Evolutionary conservation across 495 filamentous ascomycete genomes (phyloP), one percentile per base, ranked within the genome.

Genomic region (Neohortaea acidophila): DNA sequence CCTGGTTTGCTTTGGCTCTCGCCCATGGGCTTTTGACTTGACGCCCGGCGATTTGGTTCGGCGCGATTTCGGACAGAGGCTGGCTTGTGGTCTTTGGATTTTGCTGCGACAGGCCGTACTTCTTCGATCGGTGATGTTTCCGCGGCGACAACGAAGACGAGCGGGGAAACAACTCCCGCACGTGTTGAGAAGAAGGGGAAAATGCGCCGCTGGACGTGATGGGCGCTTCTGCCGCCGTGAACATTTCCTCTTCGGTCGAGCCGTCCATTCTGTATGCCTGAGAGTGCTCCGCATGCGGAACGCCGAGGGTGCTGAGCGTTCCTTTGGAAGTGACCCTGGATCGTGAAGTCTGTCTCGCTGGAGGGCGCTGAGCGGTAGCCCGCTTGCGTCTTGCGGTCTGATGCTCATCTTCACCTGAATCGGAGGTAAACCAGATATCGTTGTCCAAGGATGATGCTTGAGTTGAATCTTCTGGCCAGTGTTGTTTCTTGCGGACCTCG

Each of bases 401-500:
- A 18, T 11, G 12, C 11, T 44, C 35, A n/a, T n/a, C n/a, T n/a
- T n/a, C n/a, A n/a, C n/a, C n/a, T 7, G 26, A 32, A 12, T 44
- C 35, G 7, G 48, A 41, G 2, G 47, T 50, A 10, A 41, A 37
- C 47, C 47, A 50, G 14, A 45, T 42, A 30, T 50, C 43, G 22
- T 41, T 33, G 31, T 47, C 21, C 9, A 27, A 11, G 14, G 30
- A 40, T 6, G 14, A 14, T 12, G 25, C 37, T 21, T 43, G 43
- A 2, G 27, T 22, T n/a, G 44, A 44, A 21, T 44, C 39, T 1
- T 39, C 39, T 1, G 25, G 38, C 48, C 43, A 47, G 29, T 25
- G 44, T 36, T 5, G 18, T 15, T 25, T 47, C 33, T 14, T 27
- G 29, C 21, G 21, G 10, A 19, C 15, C 8, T 34, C 15, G 21